Evolutionary conservation across 352 stramenopile species (phyloP).

Genomic region (Globisporangium mamillatum): DNA sequence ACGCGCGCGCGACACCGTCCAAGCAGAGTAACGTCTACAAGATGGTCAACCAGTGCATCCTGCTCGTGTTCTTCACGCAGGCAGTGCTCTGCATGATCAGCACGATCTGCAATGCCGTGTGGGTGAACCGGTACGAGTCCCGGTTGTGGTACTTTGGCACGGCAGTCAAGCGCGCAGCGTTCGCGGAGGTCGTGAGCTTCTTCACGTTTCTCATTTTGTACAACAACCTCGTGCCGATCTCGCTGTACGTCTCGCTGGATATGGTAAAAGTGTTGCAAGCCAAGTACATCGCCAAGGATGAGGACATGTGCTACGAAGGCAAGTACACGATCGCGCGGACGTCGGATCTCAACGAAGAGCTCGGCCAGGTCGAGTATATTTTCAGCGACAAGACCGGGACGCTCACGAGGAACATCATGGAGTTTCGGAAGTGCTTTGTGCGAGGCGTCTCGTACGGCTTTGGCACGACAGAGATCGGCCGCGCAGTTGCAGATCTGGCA

Average conservation of each 20-base stretch:
- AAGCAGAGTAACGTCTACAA: conserved; percentile 75
- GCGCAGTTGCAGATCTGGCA: conserved; percentile 47
- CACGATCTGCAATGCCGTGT: conserved; percentile 54
- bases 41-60: conserved; percentile 67
- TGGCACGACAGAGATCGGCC: conserved; percentile 76
- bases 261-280: conserved; percentile 89
- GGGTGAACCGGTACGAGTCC: conserved; percentile 35
- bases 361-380: conserved; percentile 96
- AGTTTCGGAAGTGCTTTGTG: conserved; percentile 92
- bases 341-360: conserved; percentile 90
- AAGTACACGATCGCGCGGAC: conserved; percentile 82
- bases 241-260: conserved; percentile 96
- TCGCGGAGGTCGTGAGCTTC: conserved; percentile 71
- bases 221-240: conserved; percentile 97
- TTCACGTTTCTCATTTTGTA: conserved; percentile 96
- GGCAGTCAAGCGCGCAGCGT: conserved; percentile 11
- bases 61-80: conserved; percentile 68
- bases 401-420: conserved; percentile 98
- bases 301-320: conserved; percentile 84
- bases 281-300: conserved; percentile 62
- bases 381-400: conserved; percentile 99
- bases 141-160: conserved; percentile 52
- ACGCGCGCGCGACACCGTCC: conserved; percentile 54
- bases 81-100: conserved; percentile 60
- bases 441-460: conserved; percentile 81